A percentile compares a stretch with the other conserved stretches of the same genome.
Evolutionary conservation across 257 asterid genomes (phyloP).

Genomic region (Leptodermis oblonga): DNA sequence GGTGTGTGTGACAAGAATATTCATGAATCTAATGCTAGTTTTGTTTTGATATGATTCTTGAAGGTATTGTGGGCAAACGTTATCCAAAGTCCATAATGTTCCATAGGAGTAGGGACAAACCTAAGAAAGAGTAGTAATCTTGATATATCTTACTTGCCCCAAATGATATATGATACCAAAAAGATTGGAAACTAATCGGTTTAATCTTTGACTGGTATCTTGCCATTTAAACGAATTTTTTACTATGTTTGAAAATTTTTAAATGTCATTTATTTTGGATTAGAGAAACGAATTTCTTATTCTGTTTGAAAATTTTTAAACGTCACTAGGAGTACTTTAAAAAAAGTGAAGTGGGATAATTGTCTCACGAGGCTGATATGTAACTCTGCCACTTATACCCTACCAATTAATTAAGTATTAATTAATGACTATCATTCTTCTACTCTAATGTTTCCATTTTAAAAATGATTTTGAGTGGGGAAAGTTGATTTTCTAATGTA

Average conservation of each 20-base stretch:
- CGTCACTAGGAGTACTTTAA: too few species aligned
- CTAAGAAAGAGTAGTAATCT: slow-evolving; percentile 9
- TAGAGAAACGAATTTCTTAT: not conserved
- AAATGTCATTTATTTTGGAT: too few species aligned
- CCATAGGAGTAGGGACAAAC: not conserved
- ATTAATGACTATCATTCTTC: too few species aligned
- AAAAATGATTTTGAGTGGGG: not conserved
- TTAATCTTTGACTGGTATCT: too few species aligned
- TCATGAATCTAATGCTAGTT: not conserved
- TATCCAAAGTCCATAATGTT: slow-evolving; percentile 2
- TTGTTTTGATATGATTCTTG: not conserved
- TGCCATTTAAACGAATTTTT: not conserved
- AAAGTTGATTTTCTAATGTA: not conserved
- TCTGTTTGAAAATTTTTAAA: too few species aligned
- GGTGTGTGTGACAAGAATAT: not conserved
- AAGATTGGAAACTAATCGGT: too few species aligned
- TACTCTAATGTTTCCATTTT: not conserved
- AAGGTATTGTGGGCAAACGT: not conserved
- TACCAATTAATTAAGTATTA: too few species aligned
- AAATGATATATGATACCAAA: not conserved
- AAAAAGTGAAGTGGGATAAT: not conserved
- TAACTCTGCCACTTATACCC: too few species aligned
- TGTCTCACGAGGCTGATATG: too few species aligned
- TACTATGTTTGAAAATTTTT: too few species aligned
- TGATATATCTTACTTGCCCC: slow-evolving; percentile 15